phyloP scores from a whole-genome alignment of 345 rosid genomes.

The Chamaenerion angustifolium region DNA sequence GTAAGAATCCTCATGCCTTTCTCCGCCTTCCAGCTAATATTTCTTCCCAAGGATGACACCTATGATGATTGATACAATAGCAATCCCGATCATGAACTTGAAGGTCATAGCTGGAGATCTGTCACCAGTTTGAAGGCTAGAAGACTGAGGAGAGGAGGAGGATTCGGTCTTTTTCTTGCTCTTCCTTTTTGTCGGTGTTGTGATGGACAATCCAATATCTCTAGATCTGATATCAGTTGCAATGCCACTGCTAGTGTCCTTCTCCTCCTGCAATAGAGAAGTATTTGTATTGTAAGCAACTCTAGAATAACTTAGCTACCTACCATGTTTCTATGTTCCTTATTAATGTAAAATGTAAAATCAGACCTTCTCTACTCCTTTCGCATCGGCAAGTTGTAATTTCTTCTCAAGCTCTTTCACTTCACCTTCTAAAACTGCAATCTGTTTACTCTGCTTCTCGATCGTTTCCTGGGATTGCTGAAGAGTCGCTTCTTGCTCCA shows the following conservation, averaged over 20 bases:
- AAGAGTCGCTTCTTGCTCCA: conserved; percentile 43
- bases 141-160: conserved; percentile 20
- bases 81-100: conserved; percentile 50
- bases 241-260: conserved; percentile 12
- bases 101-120: conserved; percentile 29
- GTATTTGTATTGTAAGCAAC: not conserved
- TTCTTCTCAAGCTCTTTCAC: conserved; percentile 61
- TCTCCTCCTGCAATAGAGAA: conserved; percentile 21
- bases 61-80: conserved; percentile 54
- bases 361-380: conserved; percentile 44
- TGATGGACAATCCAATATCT: conserved; percentile 39
- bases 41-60: conserved; percentile 72
- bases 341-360: conserved; percentile 3
- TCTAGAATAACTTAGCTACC: not conserved
- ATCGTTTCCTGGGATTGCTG: conserved; percentile 49
- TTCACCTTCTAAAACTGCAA: conserved; percentile 30
- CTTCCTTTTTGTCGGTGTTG: conserved; percentile 61
- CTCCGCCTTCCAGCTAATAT: conserved; percentile 23
- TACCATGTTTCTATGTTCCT: not conserved
- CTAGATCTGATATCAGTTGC: conserved; percentile 52
- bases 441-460: conserved; percentile 49
- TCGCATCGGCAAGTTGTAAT: conserved; percentile 44
- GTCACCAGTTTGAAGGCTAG: conserved; percentile 23
- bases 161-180: conserved; percentile 62
- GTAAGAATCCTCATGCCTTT: too few species aligned